These are phyloP conservation scores for Fusarium palustre DNA, from an alignment of 2,329 filamentous ascomycete genomes.

Conservation along the genomic window DNA sequence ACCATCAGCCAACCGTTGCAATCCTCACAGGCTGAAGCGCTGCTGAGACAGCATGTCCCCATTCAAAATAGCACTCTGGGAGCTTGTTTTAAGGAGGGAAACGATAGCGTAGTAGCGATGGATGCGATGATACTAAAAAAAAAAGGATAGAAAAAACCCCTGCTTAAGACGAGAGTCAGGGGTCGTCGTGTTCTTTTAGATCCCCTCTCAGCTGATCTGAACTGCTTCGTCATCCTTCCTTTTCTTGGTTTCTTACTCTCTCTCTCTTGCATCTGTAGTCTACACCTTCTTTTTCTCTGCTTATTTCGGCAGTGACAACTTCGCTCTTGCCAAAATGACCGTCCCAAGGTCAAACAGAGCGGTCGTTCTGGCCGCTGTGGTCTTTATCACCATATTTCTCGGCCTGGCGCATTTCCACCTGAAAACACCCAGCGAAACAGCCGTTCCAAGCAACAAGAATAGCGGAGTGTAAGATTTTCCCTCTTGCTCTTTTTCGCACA, in stretches of 20 bases:
- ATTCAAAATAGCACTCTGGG: neutral
- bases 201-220: conserved; percentile 17
- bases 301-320: neutral
- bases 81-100: conserved; percentile 15
- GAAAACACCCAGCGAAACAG: conserved; percentile 15
- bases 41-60: conserved; percentile 16
- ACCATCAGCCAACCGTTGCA: conserved; percentile 15
- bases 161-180: conserved; percentile 29
- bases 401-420: conserved; percentile 32
- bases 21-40: conserved; percentile 17
- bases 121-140: conserved; percentile 2
- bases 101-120: neutral
- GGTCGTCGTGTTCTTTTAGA: neutral
- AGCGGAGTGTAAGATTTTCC: conserved; percentile 15
- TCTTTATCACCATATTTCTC: conserved; percentile 31
- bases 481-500: neutral
- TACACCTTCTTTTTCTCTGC: neutral
- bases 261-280: neutral
- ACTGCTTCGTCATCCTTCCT: neutral
- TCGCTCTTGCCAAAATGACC: conserved; percentile 9
- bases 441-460: neutral
- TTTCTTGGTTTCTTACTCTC: neutral
- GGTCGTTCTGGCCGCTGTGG: conserved; percentile 26
- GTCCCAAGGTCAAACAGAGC: conserved; percentile 28
- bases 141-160: neutral